These are phyloP conservation scores for Brettanomyces anomalus DNA, from an alignment of 805 yeast species.

Conservation along the genomic window DNA sequence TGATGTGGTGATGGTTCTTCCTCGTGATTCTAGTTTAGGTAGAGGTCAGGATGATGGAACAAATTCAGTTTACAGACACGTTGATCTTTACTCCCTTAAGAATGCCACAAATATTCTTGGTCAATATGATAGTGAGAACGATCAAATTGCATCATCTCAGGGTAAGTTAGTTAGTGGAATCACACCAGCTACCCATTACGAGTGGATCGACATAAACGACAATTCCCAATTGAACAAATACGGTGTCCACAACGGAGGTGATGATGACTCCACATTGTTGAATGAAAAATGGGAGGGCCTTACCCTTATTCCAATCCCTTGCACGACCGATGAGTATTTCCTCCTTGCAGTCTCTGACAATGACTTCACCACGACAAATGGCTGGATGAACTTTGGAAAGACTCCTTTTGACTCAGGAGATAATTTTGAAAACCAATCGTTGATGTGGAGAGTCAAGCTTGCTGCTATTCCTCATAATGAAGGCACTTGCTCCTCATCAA, in stretches of 20 bases:
- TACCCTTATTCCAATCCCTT: conserved; percentile 22
- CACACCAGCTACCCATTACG: conserved; percentile 18
- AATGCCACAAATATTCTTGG: conserved; percentile 24
- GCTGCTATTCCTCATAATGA: conserved; percentile 14
- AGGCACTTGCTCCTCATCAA: conserved; percentile 1
- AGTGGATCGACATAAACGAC: conserved; percentile 20
- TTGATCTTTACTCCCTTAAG: conserved; percentile 19
- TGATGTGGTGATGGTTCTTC: conserved; percentile 20
- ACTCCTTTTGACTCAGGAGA: conserved; percentile 20
- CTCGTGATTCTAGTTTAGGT: conserved; percentile 23
- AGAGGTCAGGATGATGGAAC: conserved; percentile 14
- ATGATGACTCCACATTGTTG: conserved; percentile 14
- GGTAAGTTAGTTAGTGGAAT: conserved; percentile 18
- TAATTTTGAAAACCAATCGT: conserved; percentile 22
- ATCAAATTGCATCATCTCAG: conserved; percentile 17
- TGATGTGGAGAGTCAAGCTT: conserved; percentile 22
- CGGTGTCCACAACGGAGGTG: conserved; percentile 27
- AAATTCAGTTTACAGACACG: conserved; percentile 20
- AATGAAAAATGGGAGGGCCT: conserved; percentile 29
- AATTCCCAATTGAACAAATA: conserved; percentile 20
- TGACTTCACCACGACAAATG: conserved; percentile 25
- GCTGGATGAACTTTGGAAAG: conserved; percentile 19
- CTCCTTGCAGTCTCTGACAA: conserved; percentile 21
- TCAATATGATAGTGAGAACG: conserved; percentile 20
- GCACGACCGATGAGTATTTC: conserved; percentile 23